Percentiles rank a stretch among this genome's conserved stretches.
phyloP scores from a whole-genome alignment of 352 stramenopile genomes.

The Globisporangium irregulare region DNA sequence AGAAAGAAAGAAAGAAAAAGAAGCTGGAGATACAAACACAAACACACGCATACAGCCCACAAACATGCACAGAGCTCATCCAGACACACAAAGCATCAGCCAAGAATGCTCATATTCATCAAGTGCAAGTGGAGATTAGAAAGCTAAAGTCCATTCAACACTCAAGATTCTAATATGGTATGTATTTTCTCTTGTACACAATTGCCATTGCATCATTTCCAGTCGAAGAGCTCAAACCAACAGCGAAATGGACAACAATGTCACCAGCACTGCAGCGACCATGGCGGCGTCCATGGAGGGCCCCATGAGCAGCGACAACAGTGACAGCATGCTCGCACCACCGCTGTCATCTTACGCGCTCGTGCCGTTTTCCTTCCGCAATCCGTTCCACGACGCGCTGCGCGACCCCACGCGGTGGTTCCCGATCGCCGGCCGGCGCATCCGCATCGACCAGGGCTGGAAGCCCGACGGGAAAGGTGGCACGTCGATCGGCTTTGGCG shows the following conservation, averaged over 20 bases:
- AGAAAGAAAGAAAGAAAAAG: slow-evolving; percentile 4
- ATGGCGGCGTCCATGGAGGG: slow-evolving; percentile 15
- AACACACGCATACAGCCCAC: background rate
- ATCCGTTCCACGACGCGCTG: slow-evolving; percentile 72
- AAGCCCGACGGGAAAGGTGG: slow-evolving; percentile 71
- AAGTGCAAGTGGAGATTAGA: background rate
- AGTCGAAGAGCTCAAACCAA: background rate
- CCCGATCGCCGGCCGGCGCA: slow-evolving; percentile 48
- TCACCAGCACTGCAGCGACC: background rate
- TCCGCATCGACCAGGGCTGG: slow-evolving; percentile 78
- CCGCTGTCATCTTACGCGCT: slow-evolving; percentile 24
- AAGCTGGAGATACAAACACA: background rate
- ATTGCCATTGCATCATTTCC: background rate
- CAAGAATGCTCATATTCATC: background rate
- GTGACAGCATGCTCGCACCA: background rate
- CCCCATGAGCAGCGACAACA: background rate
- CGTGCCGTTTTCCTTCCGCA: slow-evolving; percentile 72
- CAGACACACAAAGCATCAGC: background rate
- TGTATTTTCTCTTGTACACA: slow-evolving; percentile 2
- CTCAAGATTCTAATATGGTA: background rate
- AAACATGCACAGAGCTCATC: background rate
- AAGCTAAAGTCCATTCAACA: background rate
- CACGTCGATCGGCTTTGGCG: slow-evolving; percentile 71
- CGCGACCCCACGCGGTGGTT: slow-evolving; percentile 63
- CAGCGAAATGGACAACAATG: slow-evolving; percentile 1